phyloP scores from a whole-genome alignment of 2,329 filamentous ascomycete genomes.

The Diaporthe sp. region DNA sequence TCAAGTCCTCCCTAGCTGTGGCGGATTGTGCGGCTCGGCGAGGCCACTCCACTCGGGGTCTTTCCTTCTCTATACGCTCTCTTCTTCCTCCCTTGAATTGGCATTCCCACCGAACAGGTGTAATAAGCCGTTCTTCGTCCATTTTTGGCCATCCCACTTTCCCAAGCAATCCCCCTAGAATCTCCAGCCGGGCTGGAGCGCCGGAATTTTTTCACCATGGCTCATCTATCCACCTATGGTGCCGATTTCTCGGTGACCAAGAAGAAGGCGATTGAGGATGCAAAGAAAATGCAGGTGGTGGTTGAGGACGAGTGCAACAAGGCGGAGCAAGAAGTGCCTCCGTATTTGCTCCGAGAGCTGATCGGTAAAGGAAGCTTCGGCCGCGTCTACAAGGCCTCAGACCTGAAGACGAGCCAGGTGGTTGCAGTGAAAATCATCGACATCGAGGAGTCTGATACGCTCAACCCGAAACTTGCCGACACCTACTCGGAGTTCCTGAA shows the following conservation, averaged over 20 bases:
- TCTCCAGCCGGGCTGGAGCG: not conserved
- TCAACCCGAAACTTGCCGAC: conserved; percentile 74
- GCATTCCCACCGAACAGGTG: not conserved
- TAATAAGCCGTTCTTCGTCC: not conserved
- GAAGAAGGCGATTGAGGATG: conserved; percentile 76
- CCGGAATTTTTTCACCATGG: conserved; percentile 48
- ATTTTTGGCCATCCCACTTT: not conserved
- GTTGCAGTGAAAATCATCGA: conserved; percentile 88
- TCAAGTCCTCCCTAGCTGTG: conserved; percentile 19
- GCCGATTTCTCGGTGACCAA: conserved; percentile 63
- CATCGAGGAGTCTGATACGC: conserved; percentile 81
- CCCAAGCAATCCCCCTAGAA: not conserved
- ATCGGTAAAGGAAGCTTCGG: conserved; percentile 84
- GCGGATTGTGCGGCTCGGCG: not conserved
- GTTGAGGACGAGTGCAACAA: conserved; percentile 74
- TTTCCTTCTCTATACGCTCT: not conserved
- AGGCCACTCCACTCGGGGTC: not conserved
- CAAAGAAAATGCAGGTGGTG: conserved; percentile 75
- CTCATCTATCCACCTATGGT: conserved; percentile 58
- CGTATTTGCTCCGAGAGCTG: conserved; percentile 78
- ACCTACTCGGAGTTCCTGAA: conserved; percentile 79
- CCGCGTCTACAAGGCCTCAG: conserved; percentile 77
- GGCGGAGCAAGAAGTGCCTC: conserved; percentile 71
- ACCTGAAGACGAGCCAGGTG: conserved; percentile 61
- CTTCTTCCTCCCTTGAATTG: not conserved